Evolutionary conservation across 108 stramenopile genomes (phyloP).

Genomic region (Pseudonitzschia delicatissima): DNA sequence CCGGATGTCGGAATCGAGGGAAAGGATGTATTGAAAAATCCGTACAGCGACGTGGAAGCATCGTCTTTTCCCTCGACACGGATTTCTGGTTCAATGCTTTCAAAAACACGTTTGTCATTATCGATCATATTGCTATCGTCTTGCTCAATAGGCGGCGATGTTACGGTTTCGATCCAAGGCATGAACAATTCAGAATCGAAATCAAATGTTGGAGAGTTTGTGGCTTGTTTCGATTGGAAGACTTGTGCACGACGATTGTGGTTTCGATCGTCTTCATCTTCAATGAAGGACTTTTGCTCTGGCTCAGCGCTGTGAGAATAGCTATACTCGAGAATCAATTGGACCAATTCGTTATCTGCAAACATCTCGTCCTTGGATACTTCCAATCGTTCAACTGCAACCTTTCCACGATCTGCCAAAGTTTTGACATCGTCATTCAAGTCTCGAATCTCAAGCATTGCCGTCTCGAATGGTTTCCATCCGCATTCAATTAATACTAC

Average conservation of each 20-base stretch:
- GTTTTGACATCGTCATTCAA: constrained; percentile 33
- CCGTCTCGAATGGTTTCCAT: constrained; percentile 14
- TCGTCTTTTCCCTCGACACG: neutral
- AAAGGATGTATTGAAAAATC: neutral
- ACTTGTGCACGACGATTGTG: too few relatives aligned
- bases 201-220: neutral
- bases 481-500: constrained; percentile 25
- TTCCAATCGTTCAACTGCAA: constrained; percentile 11
- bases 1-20: neutral
- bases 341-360: constrained; percentile 12
- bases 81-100: neutral
- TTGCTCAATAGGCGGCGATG: neutral
- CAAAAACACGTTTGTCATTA: neutral
- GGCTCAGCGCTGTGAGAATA: neutral
- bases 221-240: neutral
- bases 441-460: constrained; percentile 20
- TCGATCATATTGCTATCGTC: neutral
- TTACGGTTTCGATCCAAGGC: neutral
- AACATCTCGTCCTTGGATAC: constrained; percentile 2
- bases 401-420: constrained; percentile 26
- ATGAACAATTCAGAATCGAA: neutral
- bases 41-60: neutral
- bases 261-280: too few relatives aligned
- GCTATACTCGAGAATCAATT: neutral
- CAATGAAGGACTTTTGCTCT: neutral